phyloP scores from a whole-genome alignment of 139 green algal genomes.

The Mesotaenium endlicherianum region DNA sequence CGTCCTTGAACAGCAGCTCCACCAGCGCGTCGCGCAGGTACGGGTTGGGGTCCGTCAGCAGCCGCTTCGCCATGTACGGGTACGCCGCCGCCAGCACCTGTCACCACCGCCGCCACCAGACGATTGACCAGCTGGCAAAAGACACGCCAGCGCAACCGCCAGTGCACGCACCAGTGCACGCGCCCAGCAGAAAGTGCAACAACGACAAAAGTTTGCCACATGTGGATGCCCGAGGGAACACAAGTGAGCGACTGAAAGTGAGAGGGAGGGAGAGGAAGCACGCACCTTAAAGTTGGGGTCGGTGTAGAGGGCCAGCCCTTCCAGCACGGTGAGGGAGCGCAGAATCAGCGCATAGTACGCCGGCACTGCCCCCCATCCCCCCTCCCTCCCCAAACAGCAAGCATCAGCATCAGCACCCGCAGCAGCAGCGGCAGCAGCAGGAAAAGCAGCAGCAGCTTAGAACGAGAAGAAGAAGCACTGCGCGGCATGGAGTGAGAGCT shows the following conservation, averaged over 20 bases:
- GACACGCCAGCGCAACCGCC: constrained; percentile 86
- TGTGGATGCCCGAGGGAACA: no score
- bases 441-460: no score
- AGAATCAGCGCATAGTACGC: constrained; percentile 97
- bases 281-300: constrained; percentile 64
- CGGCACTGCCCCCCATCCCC: no score
- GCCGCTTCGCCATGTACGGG: constrained; percentile 90
- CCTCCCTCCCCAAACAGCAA: no score
- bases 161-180: constrained; percentile 74
- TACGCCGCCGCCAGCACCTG: constrained; percentile 79
- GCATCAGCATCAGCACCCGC: no score
- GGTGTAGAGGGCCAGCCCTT: constrained; percentile 65
- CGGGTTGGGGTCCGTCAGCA: constrained; percentile 83
- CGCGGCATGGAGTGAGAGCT: no score
- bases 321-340: constrained; percentile 89
- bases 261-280: no score
- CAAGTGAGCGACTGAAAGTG: no score
- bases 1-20: constrained; percentile 49
- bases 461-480: no score
- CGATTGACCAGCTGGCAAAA: constrained; percentile 80
- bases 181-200: background rate
- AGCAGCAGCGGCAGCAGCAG: no score
- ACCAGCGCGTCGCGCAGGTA: constrained; percentile 32
- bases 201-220: no score
- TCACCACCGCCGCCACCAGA: background rate